Percentiles rank a stretch among this genome's conserved stretches.
Evolutionary conservation across 306 rosid species (phyloP).

Genomic region (Lupinus albus): DNA sequence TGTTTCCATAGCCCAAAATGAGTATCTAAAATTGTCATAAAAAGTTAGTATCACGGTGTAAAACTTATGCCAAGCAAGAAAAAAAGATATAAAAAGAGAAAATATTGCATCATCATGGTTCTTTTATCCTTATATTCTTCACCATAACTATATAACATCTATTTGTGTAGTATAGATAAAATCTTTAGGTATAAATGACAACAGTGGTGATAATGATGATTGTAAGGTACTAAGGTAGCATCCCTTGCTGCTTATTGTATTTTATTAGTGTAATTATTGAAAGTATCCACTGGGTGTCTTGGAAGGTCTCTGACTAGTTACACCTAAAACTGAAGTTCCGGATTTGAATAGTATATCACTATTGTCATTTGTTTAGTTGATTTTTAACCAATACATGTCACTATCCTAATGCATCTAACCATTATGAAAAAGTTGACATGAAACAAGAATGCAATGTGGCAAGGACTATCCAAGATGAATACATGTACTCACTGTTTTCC

Average conservation of each 20-base stretch:
- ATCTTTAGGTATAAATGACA: background rate
- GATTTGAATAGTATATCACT: background rate
- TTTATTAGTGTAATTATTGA: background rate
- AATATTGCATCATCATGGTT: constrained; percentile 5
- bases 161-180: background rate
- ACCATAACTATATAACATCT: background rate
- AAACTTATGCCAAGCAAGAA: constrained; percentile 11
- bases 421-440: background rate
- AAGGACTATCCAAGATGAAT: background rate
- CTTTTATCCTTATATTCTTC: background rate
- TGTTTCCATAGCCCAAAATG: constrained; percentile 86
- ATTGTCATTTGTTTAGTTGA: background rate
- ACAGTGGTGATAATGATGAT: background rate
- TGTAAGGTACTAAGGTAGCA: background rate
- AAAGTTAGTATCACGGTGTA: constrained; percentile 14
- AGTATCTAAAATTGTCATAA: constrained; percentile 58
- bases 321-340: constrained; percentile 7
- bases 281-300: background rate
- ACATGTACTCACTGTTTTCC: constrained; percentile 77
- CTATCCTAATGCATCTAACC: constrained; percentile 6
- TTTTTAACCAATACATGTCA: constrained; percentile 22
- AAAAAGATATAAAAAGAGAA: background rate
- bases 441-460: constrained; percentile 14
- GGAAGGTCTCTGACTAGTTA: constrained; percentile 9
- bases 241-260: constrained; percentile 5